These are phyloP conservation scores for Aspergillus tamarii DNA, from an alignment of 2,329 filamentous ascomycete genomes.

Conservation along the genomic window DNA sequence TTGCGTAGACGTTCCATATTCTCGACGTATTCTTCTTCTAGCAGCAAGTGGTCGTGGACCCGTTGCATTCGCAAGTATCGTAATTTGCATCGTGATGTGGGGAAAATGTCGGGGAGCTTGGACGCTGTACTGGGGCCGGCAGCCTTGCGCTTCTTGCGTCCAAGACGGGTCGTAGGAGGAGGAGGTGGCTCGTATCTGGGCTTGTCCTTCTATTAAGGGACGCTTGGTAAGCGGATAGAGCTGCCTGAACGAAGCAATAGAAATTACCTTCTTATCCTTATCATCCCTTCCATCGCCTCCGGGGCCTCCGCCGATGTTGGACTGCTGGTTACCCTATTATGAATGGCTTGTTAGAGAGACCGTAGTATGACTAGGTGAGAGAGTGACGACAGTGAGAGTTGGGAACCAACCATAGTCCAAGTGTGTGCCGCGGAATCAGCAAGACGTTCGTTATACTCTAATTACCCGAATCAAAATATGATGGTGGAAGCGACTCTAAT, in stretches of 20 bases:
- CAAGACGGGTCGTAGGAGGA: conserved; percentile 93
- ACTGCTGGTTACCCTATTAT: conserved; percentile 62
- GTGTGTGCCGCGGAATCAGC: conserved; percentile 4
- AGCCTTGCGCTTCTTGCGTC: conserved; percentile 97
- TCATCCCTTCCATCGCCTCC: conserved; percentile 78
- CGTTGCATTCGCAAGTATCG: conserved; percentile 97
- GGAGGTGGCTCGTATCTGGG: conserved; percentile 99
- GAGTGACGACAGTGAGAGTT: conserved; percentile 12
- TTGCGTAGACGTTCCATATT: conserved; percentile 97
- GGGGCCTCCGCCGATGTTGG: conserved; percentile 76
- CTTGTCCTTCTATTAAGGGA: conserved; percentile 84
- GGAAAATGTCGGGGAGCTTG: conserved; percentile 92
- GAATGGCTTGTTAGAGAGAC: conserved; percentile 26
- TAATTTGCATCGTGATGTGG: conserved; percentile 96
- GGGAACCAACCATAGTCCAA: conserved; percentile 39
- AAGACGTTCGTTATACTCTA: not conserved
- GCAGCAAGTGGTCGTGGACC: conserved; percentile 92
- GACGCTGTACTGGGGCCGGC: conserved; percentile 91
- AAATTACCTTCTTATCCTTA: conserved; percentile 85
- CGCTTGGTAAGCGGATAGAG: conserved; percentile 22
- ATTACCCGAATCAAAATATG: not conserved
- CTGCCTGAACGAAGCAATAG: not conserved
- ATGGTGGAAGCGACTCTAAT: not conserved
- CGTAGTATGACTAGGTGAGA: conserved; percentile 9
- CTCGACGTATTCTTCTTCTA: conserved; percentile 98